phyloP scores from a whole-genome alignment of 805 yeast species.

The Zygosaccharomyces gambellarensis region DNA sequence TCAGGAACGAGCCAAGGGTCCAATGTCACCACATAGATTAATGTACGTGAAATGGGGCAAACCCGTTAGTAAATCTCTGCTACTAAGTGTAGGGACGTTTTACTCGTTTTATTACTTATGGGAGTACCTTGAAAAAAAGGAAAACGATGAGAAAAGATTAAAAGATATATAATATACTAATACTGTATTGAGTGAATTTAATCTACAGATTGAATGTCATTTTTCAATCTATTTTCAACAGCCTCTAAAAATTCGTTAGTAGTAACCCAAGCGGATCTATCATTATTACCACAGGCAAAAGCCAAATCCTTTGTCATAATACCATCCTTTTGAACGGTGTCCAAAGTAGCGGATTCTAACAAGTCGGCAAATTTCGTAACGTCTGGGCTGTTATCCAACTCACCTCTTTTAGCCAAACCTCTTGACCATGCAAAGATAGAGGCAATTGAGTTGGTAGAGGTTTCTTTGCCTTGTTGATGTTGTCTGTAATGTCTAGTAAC shows the following conservation, averaged over 20 bases:
- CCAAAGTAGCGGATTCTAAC: conserved; percentile 63
- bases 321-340: conserved; percentile 68
- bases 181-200: conserved; percentile 8
- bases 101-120: conserved; percentile 43
- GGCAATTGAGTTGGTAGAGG: conserved; percentile 81
- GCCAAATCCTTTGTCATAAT: conserved; percentile 84
- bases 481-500: conserved; percentile 84
- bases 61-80: conserved; percentile 44
- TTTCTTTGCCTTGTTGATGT: conserved; percentile 75
- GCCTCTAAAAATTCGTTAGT: conserved; percentile 76
- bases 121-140: conserved; percentile 38
- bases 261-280: conserved; percentile 59
- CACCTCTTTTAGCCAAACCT: conserved; percentile 78
- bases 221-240: conserved; percentile 55
- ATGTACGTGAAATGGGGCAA: conserved; percentile 45
- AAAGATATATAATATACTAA: neutral
- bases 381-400: conserved; percentile 64
- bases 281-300: conserved; percentile 59
- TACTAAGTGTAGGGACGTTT: conserved; percentile 43
- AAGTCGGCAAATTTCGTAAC: conserved; percentile 61
- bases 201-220: conserved; percentile 27
- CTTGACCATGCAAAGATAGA: conserved; percentile 86
- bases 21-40: conserved; percentile 20
- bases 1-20: neutral
- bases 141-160: conserved; percentile 5